These are phyloP conservation scores for Aureobasidium namibiae DNA, from an alignment of 2,329 filamentous ascomycete genomes.

Conservation along the genomic window DNA sequence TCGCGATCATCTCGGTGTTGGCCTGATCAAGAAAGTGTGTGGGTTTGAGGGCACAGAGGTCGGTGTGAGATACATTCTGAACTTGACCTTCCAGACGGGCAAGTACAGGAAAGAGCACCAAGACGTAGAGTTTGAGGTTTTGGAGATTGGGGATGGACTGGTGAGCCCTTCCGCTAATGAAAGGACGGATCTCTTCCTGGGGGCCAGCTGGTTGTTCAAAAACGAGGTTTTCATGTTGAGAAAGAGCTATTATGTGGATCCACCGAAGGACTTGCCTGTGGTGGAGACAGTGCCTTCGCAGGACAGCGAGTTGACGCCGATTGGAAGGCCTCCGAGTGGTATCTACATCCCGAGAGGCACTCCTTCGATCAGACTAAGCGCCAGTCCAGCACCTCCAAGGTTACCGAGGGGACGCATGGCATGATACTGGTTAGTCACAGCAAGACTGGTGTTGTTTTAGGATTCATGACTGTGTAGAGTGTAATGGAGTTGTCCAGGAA, in stretches of 20 bases:
- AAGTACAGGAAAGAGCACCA: slow-evolving; percentile 58
- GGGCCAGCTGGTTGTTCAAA: slow-evolving; percentile 10
- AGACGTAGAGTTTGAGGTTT: slow-evolving; percentile 48
- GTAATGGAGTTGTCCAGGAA: neutral
- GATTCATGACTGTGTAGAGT: neutral
- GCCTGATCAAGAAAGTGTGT: slow-evolving; percentile 4
- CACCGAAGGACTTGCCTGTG: neutral
- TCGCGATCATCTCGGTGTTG: slow-evolving; percentile 5
- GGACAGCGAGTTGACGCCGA: slow-evolving; percentile 3
- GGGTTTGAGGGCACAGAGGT: slow-evolving; percentile 5
- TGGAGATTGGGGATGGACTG: slow-evolving; percentile 9
- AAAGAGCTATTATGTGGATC: slow-evolving; percentile 11
- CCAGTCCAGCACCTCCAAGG: slow-evolving; percentile 1
- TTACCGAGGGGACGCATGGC: slow-evolving; percentile 7
- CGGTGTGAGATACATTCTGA: neutral
- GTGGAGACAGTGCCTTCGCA: neutral
- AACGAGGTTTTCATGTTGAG: slow-evolving; percentile 10
- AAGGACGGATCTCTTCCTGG: slow-evolving; percentile 6
- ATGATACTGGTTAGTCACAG: neutral
- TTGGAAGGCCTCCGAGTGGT: neutral
- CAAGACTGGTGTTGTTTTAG: neutral
- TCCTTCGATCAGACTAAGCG: neutral
- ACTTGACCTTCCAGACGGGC: neutral
- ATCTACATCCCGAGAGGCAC: neutral
- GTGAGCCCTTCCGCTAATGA: slow-evolving; percentile 1